These are phyloP conservation scores for Geosmithia flava DNA, from an alignment of 2,329 filamentous ascomycete species.

Conservation along the genomic window DNA sequence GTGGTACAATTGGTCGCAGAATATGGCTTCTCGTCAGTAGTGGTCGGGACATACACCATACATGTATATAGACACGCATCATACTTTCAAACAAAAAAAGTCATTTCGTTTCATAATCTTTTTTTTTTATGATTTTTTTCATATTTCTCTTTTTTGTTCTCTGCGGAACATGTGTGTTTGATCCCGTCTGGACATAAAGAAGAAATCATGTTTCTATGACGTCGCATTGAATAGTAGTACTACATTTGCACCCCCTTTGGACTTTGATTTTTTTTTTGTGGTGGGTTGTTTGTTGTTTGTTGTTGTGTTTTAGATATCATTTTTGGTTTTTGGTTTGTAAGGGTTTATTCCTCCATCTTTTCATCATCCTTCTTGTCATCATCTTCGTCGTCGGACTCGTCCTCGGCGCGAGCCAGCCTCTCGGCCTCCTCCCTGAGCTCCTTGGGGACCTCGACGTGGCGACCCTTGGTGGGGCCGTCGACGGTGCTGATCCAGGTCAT, in stretches of 20 bases:
- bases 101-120: neutral
- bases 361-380: constrained; percentile 49
- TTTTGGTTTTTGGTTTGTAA: no score
- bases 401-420: constrained; percentile 77
- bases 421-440: constrained; percentile 85
- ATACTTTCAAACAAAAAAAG: neutral
- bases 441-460: constrained; percentile 87
- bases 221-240: constrained; percentile 2
- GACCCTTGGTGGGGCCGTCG: constrained; percentile 81
- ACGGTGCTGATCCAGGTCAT: constrained; percentile 93
- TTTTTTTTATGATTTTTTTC: neutral
- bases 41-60: neutral
- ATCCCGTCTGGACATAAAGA: constrained; percentile 6
- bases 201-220: constrained; percentile 21
- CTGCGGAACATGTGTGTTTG: neutral
- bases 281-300: neutral
- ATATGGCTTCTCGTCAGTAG: constrained; percentile 20
- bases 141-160: neutral
- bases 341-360: constrained; percentile 80
- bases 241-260: constrained; percentile 14
- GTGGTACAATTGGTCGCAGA: constrained; percentile 63
- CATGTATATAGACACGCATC: neutral
- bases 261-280: neutral
- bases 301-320: neutral
- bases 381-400: constrained; percentile 67